Base-by-base conservation (phyloP, 371 early-diverging fungal genomes). In the Mucor sp. region DNA sequence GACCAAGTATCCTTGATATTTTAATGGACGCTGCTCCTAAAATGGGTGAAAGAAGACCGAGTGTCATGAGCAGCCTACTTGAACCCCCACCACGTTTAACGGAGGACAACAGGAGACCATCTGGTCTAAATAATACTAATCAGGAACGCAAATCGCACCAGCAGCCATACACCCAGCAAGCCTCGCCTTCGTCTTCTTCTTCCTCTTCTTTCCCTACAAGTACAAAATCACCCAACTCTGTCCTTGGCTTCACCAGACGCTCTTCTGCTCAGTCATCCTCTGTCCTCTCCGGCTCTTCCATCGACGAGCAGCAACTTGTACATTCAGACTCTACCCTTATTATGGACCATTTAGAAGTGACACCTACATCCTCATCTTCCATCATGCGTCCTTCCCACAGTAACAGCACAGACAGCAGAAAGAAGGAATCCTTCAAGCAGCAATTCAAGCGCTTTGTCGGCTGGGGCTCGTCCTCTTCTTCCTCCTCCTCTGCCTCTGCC, bases 1-100 rank as follows among this genome's bases (percentile, higher is more conserved):
- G 82, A 33, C 82, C 82, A 7, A 82, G 82, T 44, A 82, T 82
- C 19, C 64, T 82, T 9, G 82, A 82, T 63, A 79, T 82, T 55
- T 48, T 82, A 27, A 79, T 82, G 82, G 82, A 79, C 55, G 65
- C 47, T 27, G 58, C 65, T 56, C 72, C 81, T 28, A 68, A 71
- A 30, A 55, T 67, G 53, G 65, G 55, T 14, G 65, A 69, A 37
- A 56, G 70, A 27, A 61, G 66, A 48, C 70, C 70, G 21, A 70
- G 66, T 62, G 65, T 39, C 23, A 65, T 65, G 55, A 61, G 61
- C 33, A 60, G 25, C 32, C 44, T 65, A 35, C 33, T 65, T 25
- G 65, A 58, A 56, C 33, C 61, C 43, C 47, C 58, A 62, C 30
- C 70, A 66, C 70, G 66, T 62, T 62, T 67, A 47, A 53, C 69